A percentile compares a stretch with the other conserved stretches of the same genome.
These are phyloP conservation scores for Lentinula edodes DNA, from an alignment of 768 basidiomycete species.

Conservation along the genomic window DNA sequence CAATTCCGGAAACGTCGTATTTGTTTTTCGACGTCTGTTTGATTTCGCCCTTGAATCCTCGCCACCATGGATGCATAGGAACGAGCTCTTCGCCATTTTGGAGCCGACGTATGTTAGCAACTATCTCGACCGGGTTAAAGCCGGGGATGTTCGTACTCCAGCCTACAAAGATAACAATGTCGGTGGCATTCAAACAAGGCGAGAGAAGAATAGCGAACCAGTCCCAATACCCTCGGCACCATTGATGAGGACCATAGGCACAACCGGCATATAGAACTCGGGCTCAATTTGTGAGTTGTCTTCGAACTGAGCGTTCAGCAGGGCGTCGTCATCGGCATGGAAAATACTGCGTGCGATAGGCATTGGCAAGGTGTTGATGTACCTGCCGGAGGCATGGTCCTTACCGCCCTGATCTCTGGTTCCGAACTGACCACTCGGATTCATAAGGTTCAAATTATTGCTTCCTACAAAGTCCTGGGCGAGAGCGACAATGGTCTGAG, in stretches of 20 bases:
- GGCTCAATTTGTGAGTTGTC: slow-evolving; percentile 88
- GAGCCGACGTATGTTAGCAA: slow-evolving; percentile 77
- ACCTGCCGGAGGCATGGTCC: slow-evolving; percentile 94
- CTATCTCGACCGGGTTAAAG: slow-evolving; percentile 89
- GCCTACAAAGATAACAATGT: slow-evolving; percentile 37
- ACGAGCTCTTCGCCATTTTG: slow-evolving; percentile 83
- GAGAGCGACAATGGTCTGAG: slow-evolving; percentile 85
- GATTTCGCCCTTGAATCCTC: slow-evolving; percentile 88
- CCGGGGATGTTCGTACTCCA: slow-evolving; percentile 94
- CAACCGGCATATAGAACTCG: slow-evolving; percentile 86
- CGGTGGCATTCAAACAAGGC: neutral
- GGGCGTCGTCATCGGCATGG: slow-evolving; percentile 77
- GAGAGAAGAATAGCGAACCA: slow-evolving; percentile 39
- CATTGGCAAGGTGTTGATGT: slow-evolving; percentile 83
- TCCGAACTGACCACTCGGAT: slow-evolving; percentile 92
- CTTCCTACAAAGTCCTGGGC: slow-evolving; percentile 94
- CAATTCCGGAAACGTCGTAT: slow-evolving; percentile 74
- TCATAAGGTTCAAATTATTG: slow-evolving; percentile 88
- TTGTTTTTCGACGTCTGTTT: slow-evolving; percentile 79
- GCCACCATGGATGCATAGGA: slow-evolving; percentile 95
- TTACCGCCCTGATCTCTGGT: slow-evolving; percentile 92
- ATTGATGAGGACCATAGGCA: slow-evolving; percentile 88
- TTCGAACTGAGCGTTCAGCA: slow-evolving; percentile 82
- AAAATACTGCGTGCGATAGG: slow-evolving; percentile 72
- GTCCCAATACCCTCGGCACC: slow-evolving; percentile 98